Percentiles rank a stretch among this genome's conserved stretches.
Evolutionary conservation across 495 filamentous ascomycete species (phyloP).

Genomic region (Daldinia decipiens): DNA sequence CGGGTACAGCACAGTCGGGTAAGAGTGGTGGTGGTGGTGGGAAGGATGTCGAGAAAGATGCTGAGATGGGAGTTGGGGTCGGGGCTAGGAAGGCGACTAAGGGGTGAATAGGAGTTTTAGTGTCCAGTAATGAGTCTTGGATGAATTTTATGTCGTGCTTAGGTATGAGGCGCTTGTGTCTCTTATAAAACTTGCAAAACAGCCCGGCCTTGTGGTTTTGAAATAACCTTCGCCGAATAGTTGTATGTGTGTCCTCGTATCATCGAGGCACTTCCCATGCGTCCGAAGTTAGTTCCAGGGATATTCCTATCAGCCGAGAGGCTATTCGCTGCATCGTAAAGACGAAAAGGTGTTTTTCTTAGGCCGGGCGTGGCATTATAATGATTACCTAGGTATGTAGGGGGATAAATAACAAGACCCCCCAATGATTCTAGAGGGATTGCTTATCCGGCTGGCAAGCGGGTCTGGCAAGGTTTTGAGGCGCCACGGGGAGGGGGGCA

Average conservation of each 20-base stretch:
- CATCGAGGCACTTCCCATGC: too few species aligned
- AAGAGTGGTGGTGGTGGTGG: background rate
- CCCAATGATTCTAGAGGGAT: background rate
- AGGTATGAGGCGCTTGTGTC: background rate
- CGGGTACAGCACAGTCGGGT: background rate
- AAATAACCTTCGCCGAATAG: too few species aligned
- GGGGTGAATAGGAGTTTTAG: conserved; percentile 2
- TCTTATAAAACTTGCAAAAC: background rate
- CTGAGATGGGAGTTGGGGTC: background rate
- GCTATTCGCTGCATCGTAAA: too few species aligned
- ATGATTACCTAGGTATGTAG: too few species aligned
- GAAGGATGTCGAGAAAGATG: background rate
- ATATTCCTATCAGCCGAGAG: too few species aligned
- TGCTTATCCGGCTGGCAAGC: background rate
- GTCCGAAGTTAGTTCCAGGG: too few species aligned
- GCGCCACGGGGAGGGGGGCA: background rate
- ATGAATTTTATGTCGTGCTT: background rate
- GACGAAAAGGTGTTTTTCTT: too few species aligned
- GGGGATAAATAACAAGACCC: too few species aligned
- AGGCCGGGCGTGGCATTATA: too few species aligned
- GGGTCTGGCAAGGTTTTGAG: background rate
- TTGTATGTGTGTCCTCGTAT: too few species aligned
- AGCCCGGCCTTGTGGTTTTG: too few species aligned
- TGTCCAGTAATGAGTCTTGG: background rate
- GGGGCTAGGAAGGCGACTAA: conserved; percentile 16